Percentiles rank a stretch among this genome's conserved stretches.
Evolutionary conservation across 176 grass and related monocot genomes (phyloP).

Genomic region (Cenchrus fungigraminus): DNA sequence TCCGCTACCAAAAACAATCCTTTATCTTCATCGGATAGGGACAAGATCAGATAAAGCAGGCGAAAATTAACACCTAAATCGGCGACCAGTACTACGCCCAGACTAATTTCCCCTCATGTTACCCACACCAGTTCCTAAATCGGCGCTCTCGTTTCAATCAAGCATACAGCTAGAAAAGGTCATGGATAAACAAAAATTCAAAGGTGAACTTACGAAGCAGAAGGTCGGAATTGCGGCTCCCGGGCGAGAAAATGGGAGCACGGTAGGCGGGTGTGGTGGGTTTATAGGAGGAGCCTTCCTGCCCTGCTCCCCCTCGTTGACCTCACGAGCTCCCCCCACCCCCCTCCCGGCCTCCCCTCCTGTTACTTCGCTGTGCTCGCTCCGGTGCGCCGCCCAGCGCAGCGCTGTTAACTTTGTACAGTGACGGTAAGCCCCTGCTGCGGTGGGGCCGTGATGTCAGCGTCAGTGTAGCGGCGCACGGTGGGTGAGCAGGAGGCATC

Average conservation of each 20-base stretch:
- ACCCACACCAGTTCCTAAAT: neutral
- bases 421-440: neutral
- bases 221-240: slow-evolving; percentile 24
- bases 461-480: neutral
- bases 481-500: neutral
- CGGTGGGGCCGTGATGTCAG: slow-evolving; percentile 1
- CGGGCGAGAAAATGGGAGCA: slow-evolving; percentile 33
- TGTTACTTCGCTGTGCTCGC: neutral
- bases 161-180: neutral
- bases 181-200: neutral
- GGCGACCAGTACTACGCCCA: too few relatives aligned
- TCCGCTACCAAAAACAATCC: neutral
- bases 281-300: slow-evolving; percentile 42
- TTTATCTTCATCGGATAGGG: neutral
- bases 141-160: neutral
- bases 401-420: neutral
- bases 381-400: neutral
- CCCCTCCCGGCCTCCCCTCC: neutral
- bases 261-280: neutral
- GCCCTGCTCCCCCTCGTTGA: slow-evolving; percentile 36
- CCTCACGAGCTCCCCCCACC: neutral
- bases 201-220: slow-evolving; percentile 32
- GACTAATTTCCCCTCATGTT: neutral
- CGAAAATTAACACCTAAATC: neutral
- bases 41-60: slow-evolving; percentile 31